phyloP scores from a whole-genome alignment of 352 stramenopile genomes.

The Pseudoperonospora humuli region DNA sequence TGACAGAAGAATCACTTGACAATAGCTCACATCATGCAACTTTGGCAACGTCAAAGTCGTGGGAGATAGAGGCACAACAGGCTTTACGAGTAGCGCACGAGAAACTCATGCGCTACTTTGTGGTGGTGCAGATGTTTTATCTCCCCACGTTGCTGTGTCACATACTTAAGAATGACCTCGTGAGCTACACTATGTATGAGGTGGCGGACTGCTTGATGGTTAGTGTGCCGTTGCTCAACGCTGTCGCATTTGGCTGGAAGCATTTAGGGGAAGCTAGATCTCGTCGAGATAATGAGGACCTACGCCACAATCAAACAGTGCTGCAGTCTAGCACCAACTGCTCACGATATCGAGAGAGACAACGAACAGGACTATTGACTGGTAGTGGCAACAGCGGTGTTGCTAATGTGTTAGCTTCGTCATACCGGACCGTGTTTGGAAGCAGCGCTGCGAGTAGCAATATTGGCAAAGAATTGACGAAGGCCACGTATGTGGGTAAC shows the following conservation, averaged over 20 bases:
- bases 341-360: slow-evolving; percentile 20
- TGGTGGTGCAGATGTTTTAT: slow-evolving; percentile 37
- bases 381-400: slow-evolving; percentile 17
- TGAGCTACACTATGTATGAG: slow-evolving; percentile 28
- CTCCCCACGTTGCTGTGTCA: slow-evolving; percentile 42
- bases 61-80: slow-evolving; percentile 20
- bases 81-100: slow-evolving; percentile 27
- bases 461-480: slow-evolving; percentile 31
- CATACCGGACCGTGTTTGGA: slow-evolving; percentile 31
- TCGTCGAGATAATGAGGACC: slow-evolving; percentile 7
- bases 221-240: slow-evolving; percentile 44
- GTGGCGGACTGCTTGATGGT: slow-evolving; percentile 35
- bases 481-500: slow-evolving; percentile 37
- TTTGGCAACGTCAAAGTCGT: slow-evolving; percentile 24
- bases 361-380: slow-evolving; percentile 17
- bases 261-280: slow-evolving; percentile 25
- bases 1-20: slow-evolving; percentile 12
- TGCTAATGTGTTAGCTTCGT: slow-evolving; percentile 30
- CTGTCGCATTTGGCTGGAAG: slow-evolving; percentile 37
- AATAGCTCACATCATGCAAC: slow-evolving; percentile 8
- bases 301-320: slow-evolving; percentile 20
- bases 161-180: slow-evolving; percentile 14
- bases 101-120: slow-evolving; percentile 42
- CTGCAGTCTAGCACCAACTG: slow-evolving; percentile 26
- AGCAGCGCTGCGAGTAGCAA: slow-evolving; percentile 26